Conservation (phyloP, 1,139 yeast genomes). For the Kurtzmaniella quercitrusa region DNA sequence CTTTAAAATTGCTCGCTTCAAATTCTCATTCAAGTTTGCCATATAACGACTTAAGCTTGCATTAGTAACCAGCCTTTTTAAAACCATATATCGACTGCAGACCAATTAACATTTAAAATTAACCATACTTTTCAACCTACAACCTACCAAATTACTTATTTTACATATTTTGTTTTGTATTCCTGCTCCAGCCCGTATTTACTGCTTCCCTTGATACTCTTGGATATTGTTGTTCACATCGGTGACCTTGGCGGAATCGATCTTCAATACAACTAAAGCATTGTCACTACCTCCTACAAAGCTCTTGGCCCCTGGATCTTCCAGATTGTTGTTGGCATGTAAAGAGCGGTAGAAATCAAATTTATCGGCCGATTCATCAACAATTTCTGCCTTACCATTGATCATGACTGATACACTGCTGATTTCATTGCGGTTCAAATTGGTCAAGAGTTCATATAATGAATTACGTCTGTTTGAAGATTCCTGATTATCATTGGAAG, state of each 20-base stretch:
- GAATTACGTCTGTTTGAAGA: conserved; percentile 33
- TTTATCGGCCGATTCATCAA: conserved; percentile 39
- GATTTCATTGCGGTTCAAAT: conserved; percentile 70
- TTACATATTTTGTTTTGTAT: too few species aligned
- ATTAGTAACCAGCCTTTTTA: too few species aligned
- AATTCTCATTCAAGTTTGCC: too few species aligned
- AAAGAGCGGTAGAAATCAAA: conserved; percentile 57
- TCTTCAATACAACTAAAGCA: conserved; percentile 61
- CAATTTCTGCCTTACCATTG: conserved; percentile 62
- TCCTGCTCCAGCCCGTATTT: too few species aligned
- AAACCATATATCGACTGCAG: too few species aligned
- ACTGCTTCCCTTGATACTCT: conserved; percentile 25
- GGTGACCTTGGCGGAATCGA: conserved; percentile 72
- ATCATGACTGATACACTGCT: conserved; percentile 77
- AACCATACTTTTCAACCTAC: too few species aligned
- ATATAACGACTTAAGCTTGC: too few species aligned
- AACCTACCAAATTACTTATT: too few species aligned
- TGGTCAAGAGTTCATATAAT: conserved; percentile 61
- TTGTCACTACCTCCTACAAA: conserved; percentile 51
- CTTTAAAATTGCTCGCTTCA: too few species aligned
- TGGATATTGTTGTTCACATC: conserved; percentile 69
- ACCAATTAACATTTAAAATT: too few species aligned
- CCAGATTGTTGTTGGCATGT: conserved; percentile 56
- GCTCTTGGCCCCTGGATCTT: conserved; percentile 62
- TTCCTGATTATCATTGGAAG: conserved; percentile 12